Evolutionary conservation across 108 stramenopile species (phyloP), one percentile per base, ranked within the genome.

Genomic region (Cyclotella distinguenda): DNA sequence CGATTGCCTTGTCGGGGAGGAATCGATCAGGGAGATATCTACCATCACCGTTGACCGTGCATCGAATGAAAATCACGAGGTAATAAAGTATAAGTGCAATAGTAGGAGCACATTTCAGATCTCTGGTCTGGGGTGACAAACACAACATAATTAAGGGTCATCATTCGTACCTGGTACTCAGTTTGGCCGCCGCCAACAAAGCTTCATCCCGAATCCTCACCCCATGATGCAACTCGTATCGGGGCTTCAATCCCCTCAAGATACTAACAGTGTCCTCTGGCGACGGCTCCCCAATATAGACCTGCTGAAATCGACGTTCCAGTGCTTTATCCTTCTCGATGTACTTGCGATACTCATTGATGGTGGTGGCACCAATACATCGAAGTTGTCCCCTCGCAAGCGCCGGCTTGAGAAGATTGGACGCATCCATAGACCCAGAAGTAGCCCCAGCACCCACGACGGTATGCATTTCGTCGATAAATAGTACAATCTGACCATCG

Each of bases 321-420:
- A 99, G 74, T 4, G 99, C 99, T 78, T 97, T 97, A 62, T 98
- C 99, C 68, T 98, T 96, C 79, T 97, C 96, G 59, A 99, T 95
- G 72, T 95, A 90, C 67, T 96, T 82, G 52, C 95, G 91, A 81
- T 98, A 99, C 66, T 99, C 99, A 62, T 94, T 91, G 23, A 97
- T 78, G 2, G 99, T 99, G 26, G 97, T 99, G 25, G 99, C 97
- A 45, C 99, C 97, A 70, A 99, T 96, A 71, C 96, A 97, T 10
- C 97, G 81, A 6, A 99, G 73, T 77, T 97, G 90, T 7, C 99
- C 99, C 27, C 99, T 88, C 8, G 99, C 97, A 34, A 99, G 75
- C 9, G 96, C 93, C 0, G 99, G 99, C 75, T 99, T 99, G 18
- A 99, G 79, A 40, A 99, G 79, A 79, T 99, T 99, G 35, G 89